Evolutionary conservation across 768 basidiomycete species (phyloP), one percentile per base, ranked within the genome.

Genomic region (Podaxis mareebaensis): DNA sequence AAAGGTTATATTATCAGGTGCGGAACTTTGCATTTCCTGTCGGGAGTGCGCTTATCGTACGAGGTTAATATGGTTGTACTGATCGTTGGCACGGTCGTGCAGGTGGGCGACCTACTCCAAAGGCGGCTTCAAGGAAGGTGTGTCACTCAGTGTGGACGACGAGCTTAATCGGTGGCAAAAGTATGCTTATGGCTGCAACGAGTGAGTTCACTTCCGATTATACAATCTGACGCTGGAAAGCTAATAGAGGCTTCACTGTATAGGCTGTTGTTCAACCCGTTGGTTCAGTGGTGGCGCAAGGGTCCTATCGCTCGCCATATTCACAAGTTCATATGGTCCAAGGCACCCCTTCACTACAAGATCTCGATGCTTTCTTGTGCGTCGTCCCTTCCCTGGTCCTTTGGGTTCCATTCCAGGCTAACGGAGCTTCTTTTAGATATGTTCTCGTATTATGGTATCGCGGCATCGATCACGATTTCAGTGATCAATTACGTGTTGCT

Each of bases 111-210:
- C 91, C 1, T 96, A 96, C 73, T 88, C 87, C 1, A 81, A 88
- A n/a, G 87, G 91, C 39, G 88, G 81, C 3, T 96, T 95, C 81
- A 91, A 95, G 76, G 94, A 96, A 72, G 95, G 95, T 67, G 94
- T 96, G 28, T 91, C 90, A 1, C 79, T 96, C 30, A 94, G 91
- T 3, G 85, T 87, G 66, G 93, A 95, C 63, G 94, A 96, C 72
- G 94, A 96, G 72, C 73, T 95, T 52, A 95, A 94, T 69, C 76
- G 94, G 3, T 96, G 94, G 94, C 92, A 95, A 64, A 96, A 95
- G 65, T 84, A 83, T 67, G 75, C 85, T 56, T 88, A 74, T 82
- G 86, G 80, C 78, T 89, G 75, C 76, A 86, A 77, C 79, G 90
- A 81, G 79, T 89, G 63, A 75, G 84, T 73, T 67, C 70, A 60